phyloP scores from a whole-genome alignment of 495 filamentous ascomycete genomes.

The Aspergillus affinis region DNA sequence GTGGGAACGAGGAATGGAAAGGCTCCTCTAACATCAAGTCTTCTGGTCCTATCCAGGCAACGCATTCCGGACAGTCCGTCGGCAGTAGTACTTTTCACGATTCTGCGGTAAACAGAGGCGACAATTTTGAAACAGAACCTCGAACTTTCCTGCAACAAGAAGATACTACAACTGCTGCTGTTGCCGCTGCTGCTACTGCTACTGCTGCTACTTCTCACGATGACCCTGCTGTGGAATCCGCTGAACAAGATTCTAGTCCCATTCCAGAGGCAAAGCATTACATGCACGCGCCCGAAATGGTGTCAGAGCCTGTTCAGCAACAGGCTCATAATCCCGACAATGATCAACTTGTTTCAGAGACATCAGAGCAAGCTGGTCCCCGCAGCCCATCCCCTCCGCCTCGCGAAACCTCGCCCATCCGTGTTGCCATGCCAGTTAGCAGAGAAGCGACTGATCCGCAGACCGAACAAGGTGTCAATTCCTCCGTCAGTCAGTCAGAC shows the following conservation, averaged over 20 bases:
- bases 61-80: slow-evolving; percentile 62
- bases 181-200: slow-evolving; percentile 68
- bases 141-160: slow-evolving; percentile 54
- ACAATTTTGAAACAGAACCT: slow-evolving; percentile 45
- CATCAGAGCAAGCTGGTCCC: slow-evolving; percentile 60
- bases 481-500: slow-evolving; percentile 53
- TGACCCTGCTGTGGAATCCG: slow-evolving; percentile 62
- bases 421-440: slow-evolving; percentile 82
- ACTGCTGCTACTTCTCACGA: slow-evolving; percentile 66
- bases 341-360: slow-evolving; percentile 43
- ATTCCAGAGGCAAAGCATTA: slow-evolving; percentile 58
- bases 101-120: slow-evolving; percentile 54
- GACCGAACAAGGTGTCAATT: slow-evolving; percentile 50
- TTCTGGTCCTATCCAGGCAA: slow-evolving; percentile 80
- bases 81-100: slow-evolving; percentile 57
- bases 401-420: slow-evolving; percentile 69
- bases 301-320: slow-evolving; percentile 51
- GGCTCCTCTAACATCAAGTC: slow-evolving; percentile 85
- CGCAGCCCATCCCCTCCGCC: slow-evolving; percentile 57
- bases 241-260: slow-evolving; percentile 36
- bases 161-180: slow-evolving; percentile 55
- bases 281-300: slow-evolving; percentile 72
- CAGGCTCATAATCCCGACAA: slow-evolving; percentile 53
- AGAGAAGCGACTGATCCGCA: slow-evolving; percentile 54
- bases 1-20: slow-evolving; percentile 77